Evolutionary conservation across 192 early-diverging fungal species (phyloP), one percentile per base, ranked within the genome.

Genomic region (Podila minutissima): DNA sequence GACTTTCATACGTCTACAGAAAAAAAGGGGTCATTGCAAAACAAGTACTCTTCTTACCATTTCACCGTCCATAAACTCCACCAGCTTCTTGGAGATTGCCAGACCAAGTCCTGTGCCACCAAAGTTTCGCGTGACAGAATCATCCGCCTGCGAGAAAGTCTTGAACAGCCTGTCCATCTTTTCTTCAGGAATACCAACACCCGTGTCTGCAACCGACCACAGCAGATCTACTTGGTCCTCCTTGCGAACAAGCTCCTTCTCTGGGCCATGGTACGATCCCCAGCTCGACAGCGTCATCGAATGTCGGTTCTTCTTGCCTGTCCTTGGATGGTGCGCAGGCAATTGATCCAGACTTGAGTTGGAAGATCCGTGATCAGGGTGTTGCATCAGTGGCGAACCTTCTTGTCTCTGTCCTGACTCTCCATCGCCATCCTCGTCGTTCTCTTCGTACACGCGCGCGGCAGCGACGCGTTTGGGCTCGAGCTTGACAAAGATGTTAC

Each of bases 31-130:
- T 0, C 50, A 53, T 22, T 53, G 4, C 12, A 24, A 58, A 22
- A 38, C 24, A 17, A 29, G 15, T 4, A 4, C 11, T n/a, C 13
- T 4, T 10, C 57, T 31, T 75, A 69, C 74, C 66, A 84, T 84
- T 64, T 84, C 76, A 29, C 83, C 83, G 55, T 84, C 76, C 83
- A 84, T 84, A 3, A 84, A 32, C 62, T 84, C 77, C 5, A 81
- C 70, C 26, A 84, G 62, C 31, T 74, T 74, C 49, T 79, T 78
- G 37, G 77, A 78, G 28, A 84, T 84, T 13, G 83, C 83, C 12
- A 84, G 72, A 29, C 83, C 83, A n/a, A 84, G 66, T 38, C 85
- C 85, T 29, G 83, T 86, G 24, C 85, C 85, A 51, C 85, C 85
- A 82, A 83, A 84, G 53, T 72, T 75, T 24, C 85, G 58, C 8